phyloP scores from a whole-genome alignment of 345 rosid genomes.

The Hypericum perforatum region DNA sequence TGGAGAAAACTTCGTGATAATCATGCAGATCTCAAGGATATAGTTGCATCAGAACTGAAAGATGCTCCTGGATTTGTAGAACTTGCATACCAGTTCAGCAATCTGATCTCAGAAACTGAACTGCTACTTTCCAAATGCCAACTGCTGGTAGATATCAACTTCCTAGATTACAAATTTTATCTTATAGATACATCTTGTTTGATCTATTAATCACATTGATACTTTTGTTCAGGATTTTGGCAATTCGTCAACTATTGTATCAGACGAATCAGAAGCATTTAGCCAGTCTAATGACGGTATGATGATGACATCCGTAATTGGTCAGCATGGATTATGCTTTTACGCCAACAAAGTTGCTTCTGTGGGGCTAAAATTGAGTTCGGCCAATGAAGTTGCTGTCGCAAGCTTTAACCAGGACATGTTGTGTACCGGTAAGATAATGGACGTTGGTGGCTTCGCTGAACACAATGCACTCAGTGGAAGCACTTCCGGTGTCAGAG shows the following conservation, averaged over 20 bases:
- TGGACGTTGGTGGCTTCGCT: constrained; percentile 21
- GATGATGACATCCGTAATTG: constrained; percentile 45
- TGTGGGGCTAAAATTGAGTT: constrained; percentile 21
- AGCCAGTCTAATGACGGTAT: constrained; percentile 38
- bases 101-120: constrained; percentile 72
- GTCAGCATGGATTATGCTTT: constrained; percentile 49
- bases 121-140: constrained; percentile 39
- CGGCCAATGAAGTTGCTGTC: constrained; percentile 14
- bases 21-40: constrained; percentile 34
- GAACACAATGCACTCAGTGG: constrained; percentile 19
- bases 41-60: constrained; percentile 40
- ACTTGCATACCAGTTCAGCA: constrained; percentile 43
- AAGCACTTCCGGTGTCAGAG: constrained; percentile 16
- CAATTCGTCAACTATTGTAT: constrained; percentile 28
- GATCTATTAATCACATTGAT: not conserved
- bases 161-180: constrained; percentile 3
- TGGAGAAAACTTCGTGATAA: constrained; percentile 50
- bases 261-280: constrained; percentile 34
- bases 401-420: constrained; percentile 20
- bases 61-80: constrained; percentile 38
- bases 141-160: constrained; percentile 26
- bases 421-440: constrained; percentile 21
- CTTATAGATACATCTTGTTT: constrained; percentile 7
- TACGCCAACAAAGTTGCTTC: constrained; percentile 39
- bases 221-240: constrained; percentile 38